Percentiles rank a stretch among this genome's conserved stretches.
phyloP scores from a whole-genome alignment of 345 rosid genomes.

The Gossypium arboreum region DNA sequence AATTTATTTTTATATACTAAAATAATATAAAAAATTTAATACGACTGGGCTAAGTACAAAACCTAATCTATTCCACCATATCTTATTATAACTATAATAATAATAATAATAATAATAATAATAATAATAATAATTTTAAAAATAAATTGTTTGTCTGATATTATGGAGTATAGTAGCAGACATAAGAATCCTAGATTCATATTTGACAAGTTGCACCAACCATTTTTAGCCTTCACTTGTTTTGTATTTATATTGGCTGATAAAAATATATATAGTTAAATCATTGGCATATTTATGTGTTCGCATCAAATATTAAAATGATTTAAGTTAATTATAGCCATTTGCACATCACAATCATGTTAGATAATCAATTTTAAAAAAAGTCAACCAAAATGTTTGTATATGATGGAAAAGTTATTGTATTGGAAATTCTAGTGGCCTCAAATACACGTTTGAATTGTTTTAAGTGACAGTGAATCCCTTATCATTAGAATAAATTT shows the following conservation, averaged over 20 bases:
- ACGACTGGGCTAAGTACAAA: fast-evolving
- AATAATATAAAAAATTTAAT: no score
- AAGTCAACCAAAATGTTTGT: neutral
- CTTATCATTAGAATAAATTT: no score
- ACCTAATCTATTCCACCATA: no score
- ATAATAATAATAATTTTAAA: neutral
- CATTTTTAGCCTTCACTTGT: neutral
- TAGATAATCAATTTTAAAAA: neutral
- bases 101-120: neutral
- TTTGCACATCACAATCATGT: neutral
- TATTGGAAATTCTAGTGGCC: neutral
- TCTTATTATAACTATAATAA: neutral
- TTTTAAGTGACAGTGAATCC: no score
- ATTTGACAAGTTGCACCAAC: neutral
- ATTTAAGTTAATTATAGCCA: neutral
- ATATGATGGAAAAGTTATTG: neutral
- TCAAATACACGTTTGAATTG: neutral
- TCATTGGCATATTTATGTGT: no score
- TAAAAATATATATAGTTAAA: no score
- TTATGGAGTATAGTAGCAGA: neutral
- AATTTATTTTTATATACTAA: no score
- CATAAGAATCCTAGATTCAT: neutral
- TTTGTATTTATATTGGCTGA: neutral
- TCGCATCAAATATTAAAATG: neutral
- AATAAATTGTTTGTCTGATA: neutral